A percentile compares a stretch with the other conserved stretches of the same genome.
phyloP scores from a whole-genome alignment of 2,329 filamentous ascomycete genomes.

The Fusarium oligoseptatum region DNA sequence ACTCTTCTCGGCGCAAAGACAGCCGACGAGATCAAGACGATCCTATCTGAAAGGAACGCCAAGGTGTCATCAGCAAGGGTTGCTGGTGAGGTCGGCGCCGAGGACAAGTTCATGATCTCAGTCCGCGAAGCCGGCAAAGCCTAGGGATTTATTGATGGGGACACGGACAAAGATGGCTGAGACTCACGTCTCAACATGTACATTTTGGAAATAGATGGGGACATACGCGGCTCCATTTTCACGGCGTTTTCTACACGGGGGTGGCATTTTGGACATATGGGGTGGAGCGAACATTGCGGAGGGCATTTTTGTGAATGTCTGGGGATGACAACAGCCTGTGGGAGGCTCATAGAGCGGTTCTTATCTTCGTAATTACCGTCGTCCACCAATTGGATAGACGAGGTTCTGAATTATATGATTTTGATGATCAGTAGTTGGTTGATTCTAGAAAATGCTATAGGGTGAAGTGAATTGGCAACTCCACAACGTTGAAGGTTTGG shows the following conservation, averaged over 20 bases:
- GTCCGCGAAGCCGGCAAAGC: constrained; percentile 54
- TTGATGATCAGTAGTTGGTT: constrained; percentile 7
- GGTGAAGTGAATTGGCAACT: not conserved
- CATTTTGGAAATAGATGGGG: constrained; percentile 45
- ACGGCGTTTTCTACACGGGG: constrained; percentile 44
- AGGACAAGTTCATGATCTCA: constrained; percentile 58
- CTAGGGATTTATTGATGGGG: constrained; percentile 33
- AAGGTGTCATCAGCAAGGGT: constrained; percentile 50
- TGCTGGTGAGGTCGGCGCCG: constrained; percentile 60
- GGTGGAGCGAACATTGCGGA: constrained; percentile 24
- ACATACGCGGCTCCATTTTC: constrained; percentile 41
- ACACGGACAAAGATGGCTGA: constrained; percentile 16
- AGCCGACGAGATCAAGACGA: constrained; percentile 57
- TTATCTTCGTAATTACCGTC: constrained; percentile 38
- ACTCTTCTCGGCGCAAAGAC: constrained; percentile 62
- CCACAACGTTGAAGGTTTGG: not conserved
- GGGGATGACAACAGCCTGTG: constrained; percentile 3
- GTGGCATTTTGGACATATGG: constrained; percentile 33
- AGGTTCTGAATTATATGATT: constrained; percentile 37
- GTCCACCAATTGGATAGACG: constrained; percentile 27
- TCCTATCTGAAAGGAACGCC: constrained; percentile 51
- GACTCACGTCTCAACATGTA: constrained; percentile 37
- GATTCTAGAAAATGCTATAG: not conserved
- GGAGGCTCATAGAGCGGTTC: constrained; percentile 33
- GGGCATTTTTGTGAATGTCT: constrained; percentile 36